Conservation (phyloP, 495 filamentous ascomycete genomes). For the Penicillium robsamsonii region DNA sequence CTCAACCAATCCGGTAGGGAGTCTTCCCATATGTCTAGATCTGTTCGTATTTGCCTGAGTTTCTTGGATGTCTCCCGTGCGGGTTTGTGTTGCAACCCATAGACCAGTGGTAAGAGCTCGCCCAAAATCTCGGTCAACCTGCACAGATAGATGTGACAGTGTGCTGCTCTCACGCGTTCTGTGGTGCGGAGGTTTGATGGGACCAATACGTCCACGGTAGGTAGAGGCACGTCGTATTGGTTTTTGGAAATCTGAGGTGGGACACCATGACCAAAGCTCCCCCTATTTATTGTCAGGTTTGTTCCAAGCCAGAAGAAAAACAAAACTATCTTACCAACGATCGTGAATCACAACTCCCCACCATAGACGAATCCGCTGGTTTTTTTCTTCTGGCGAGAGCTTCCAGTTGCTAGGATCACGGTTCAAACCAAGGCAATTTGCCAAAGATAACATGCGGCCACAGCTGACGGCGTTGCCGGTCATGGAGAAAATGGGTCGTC, state of each 20-base stretch:
- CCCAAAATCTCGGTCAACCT: constrained; percentile 52
- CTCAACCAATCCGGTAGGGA: constrained; percentile 46
- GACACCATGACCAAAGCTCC: constrained; percentile 53
- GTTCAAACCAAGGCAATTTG: constrained; percentile 53
- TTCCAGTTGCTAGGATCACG: constrained; percentile 50
- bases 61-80: constrained; percentile 44
- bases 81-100: constrained; percentile 42
- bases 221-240: constrained; percentile 56
- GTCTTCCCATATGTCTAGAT: constrained; percentile 49
- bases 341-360: constrained; percentile 56
- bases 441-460: constrained; percentile 49
- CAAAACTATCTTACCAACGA: constrained; percentile 38
- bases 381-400: constrained; percentile 46
- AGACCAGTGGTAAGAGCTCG: constrained; percentile 51
- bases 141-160: constrained; percentile 52
- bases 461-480: constrained; percentile 52
- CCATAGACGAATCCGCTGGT: constrained; percentile 49
- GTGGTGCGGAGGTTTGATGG: constrained; percentile 34
- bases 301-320: constrained; percentile 4
- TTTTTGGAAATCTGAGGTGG: constrained; percentile 48
- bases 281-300: constrained; percentile 29
- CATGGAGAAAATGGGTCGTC: constrained; percentile 52
- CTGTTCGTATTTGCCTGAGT: constrained; percentile 42
- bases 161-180: constrained; percentile 45
- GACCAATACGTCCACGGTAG: constrained; percentile 42